Percentiles rank a stretch among this genome's conserved stretches.
phyloP scores from a whole-genome alignment of 2,329 filamentous ascomycete genomes.

The Monosporascus sp. region DNA sequence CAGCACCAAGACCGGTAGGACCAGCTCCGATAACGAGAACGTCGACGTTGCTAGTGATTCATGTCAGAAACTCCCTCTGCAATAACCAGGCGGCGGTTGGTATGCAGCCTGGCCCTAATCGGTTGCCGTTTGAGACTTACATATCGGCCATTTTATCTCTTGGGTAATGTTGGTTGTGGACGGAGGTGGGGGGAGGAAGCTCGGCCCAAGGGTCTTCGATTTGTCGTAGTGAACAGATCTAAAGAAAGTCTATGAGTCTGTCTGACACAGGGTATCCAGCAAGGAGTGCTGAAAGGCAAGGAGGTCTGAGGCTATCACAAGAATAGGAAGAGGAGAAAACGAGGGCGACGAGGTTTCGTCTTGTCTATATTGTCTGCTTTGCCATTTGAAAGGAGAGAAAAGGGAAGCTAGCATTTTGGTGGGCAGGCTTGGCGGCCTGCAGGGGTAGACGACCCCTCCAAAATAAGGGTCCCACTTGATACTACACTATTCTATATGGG shows the following conservation, averaged over 20 bases:
- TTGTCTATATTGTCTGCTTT: not conserved
- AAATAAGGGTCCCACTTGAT: not conserved
- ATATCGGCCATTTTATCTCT: conserved; percentile 4
- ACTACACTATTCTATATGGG: not conserved
- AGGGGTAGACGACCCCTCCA: not conserved
- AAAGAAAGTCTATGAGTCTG: not conserved
- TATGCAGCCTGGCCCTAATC: not conserved
- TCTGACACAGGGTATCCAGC: not conserved
- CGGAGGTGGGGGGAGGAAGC: not conserved
- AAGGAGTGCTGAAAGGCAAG: not conserved
- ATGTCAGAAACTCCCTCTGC: not conserved
- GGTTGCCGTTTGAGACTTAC: not conserved
- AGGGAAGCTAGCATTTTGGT: not conserved
- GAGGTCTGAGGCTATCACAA: not conserved
- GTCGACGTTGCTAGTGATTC: conserved; percentile 69
- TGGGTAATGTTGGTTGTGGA: not conserved
- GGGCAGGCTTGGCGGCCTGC: not conserved
- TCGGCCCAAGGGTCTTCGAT: not conserved
- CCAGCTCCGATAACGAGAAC: conserved; percentile 97
- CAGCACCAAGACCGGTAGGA: conserved; percentile 93
- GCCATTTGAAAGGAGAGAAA: not conserved
- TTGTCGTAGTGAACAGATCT: not conserved
- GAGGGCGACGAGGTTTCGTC: not conserved
- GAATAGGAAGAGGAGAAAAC: not conserved
- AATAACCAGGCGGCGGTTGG: not conserved